Base-by-base conservation (phyloP, 306 rosid species). In the Dalbergia oliveri region DNA sequence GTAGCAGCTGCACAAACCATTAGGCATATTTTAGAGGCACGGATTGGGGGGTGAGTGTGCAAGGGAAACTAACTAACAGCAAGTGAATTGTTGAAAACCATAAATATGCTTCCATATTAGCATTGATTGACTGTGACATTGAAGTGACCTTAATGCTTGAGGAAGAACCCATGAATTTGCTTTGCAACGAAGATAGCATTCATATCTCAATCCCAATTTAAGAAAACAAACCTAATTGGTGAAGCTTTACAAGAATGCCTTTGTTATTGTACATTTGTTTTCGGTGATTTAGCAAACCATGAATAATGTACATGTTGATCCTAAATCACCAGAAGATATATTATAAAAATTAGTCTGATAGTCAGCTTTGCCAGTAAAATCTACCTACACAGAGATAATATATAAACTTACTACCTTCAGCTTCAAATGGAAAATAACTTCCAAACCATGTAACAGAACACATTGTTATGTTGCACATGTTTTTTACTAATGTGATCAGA, bases 1-100 rank as follows among this genome's bases (percentile, higher is more conserved):
- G 99, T 93, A 70, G 97, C 82, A 71, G 99, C 99, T 96, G 92
- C 72, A 87, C 68, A 75, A 51, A 62, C 61, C 82, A 82, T 66
- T 31, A 78, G 68, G 68, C 77, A 71, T 73, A 60, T 26, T 47
- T 88, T 75, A 86, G 79, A 37, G 74, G 74, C 31, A 69, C 15
- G 49, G 39, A 73, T 8, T 23, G 31, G 54, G n/a, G 49, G 47
- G 56, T 45, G 41, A 39, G 74, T 23, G 62, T 39, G 69, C 19
- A 70, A 35, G 59, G 76, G 58, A 18, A 49, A 66, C 54, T 64
- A 57, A 11, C 51, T 33, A 43, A 54, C 45, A 82, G 43, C 35
- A 51, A 69, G 12, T 7, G 13, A 60, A 65, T 23, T 16, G 60
- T 63, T 15, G 31, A 54, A 74, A 62, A 23, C 51, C n/a, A 72